Evolutionary conservation across 2,329 filamentous ascomycete species (phyloP).

Genomic region (Anisogramma anomala): DNA sequence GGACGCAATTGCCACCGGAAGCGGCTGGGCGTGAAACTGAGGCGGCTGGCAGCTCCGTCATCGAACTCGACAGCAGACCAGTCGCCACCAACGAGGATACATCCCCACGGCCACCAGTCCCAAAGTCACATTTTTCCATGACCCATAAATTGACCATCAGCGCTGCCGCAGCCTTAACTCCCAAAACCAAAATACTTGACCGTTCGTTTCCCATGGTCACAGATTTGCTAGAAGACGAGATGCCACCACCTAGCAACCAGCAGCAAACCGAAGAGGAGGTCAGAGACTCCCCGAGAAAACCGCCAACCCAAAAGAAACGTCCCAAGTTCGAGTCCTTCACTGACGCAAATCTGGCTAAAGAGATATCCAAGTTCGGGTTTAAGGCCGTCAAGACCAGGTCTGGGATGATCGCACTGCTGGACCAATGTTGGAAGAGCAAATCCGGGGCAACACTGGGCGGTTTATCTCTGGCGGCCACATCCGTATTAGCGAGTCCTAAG

Average conservation of each 20-base stretch:
- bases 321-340: conserved; percentile 53
- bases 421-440: conserved; percentile 60
- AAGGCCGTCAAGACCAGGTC: conserved; percentile 57
- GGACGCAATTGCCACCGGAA: conserved; percentile 19
- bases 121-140: conserved; percentile 15
- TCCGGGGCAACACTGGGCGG: conserved; percentile 19
- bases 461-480: conserved; percentile 15
- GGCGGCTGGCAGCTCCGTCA: conserved; percentile 5
- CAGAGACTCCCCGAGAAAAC: not conserved
- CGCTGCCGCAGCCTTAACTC: not conserved
- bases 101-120: not conserved
- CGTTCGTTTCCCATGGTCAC: conserved; percentile 1
- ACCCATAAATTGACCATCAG: conserved; percentile 14
- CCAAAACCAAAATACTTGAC: not conserved
- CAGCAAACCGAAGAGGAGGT: conserved; percentile 20
- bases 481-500: conserved; percentile 7
- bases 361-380: conserved; percentile 57
- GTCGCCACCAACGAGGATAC: not conserved
- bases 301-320: conserved; percentile 16
- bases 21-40: conserved; percentile 1
- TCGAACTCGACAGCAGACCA: conserved; percentile 6
- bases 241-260: conserved; percentile 23
- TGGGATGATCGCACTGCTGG: conserved; percentile 57
- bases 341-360: conserved; percentile 48
- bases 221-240: conserved; percentile 15